Evolutionary conservation across 202 grass and related monocot species (phyloP).

Genomic region (Elaeis oleifera): DNA sequence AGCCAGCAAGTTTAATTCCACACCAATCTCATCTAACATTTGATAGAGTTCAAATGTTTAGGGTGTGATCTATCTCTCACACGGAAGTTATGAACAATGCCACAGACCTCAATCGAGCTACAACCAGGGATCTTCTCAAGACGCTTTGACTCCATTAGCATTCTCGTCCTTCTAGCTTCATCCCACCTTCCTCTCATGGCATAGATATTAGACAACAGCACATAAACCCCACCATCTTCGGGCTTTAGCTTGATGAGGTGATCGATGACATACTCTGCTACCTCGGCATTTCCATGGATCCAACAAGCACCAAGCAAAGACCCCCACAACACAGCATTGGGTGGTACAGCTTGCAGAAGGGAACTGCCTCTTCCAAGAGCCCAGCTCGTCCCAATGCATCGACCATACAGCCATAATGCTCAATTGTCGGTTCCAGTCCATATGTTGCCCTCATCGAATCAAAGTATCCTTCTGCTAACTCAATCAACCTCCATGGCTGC

Average conservation of each 20-base stretch:
- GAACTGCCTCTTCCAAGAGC: slow-evolving; percentile 11
- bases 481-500: slow-evolving; percentile 21
- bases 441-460: slow-evolving; percentile 2
- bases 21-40: neutral
- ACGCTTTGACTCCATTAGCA: slow-evolving; percentile 7
- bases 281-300: slow-evolving; percentile 13
- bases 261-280: neutral
- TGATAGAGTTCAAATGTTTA: neutral
- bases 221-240: slow-evolving; percentile 12
- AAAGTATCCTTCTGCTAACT: slow-evolving; percentile 5
- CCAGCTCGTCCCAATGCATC: slow-evolving; percentile 21
- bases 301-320: slow-evolving; percentile 18
- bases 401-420: slow-evolving; percentile 14
- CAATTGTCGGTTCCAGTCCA: slow-evolving; percentile 11
- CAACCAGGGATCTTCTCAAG: slow-evolving; percentile 6
- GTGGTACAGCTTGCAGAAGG: neutral
- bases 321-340: slow-evolving; percentile 9
- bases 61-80: neutral
- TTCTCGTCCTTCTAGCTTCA: slow-evolving; percentile 6
- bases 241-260: slow-evolving; percentile 2
- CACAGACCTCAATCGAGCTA: slow-evolving; percentile 10
- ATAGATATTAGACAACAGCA: slow-evolving; percentile 23
- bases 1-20: neutral
- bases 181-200: slow-evolving; percentile 11
- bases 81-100: slow-evolving; percentile 1